Conservation (phyloP, 2,329 filamentous ascomycete genomes). For the Fusarium pininemorale region DNA sequence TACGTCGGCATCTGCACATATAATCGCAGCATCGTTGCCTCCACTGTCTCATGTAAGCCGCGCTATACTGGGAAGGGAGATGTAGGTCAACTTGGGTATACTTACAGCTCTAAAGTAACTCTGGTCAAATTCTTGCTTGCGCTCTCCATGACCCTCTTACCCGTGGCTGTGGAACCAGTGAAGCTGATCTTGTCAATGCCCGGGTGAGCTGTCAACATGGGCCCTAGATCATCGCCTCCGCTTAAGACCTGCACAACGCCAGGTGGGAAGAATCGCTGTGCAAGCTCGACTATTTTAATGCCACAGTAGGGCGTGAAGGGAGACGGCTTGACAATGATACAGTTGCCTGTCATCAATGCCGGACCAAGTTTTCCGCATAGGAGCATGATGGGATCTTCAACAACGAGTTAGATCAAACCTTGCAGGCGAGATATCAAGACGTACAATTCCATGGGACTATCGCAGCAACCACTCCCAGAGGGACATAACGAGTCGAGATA, state of each 20-base stretch:
- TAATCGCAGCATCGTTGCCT: conserved; percentile 68
- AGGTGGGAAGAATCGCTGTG: conserved; percentile 63
- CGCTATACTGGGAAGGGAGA: no score
- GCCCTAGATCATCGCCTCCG: conserved; percentile 68
- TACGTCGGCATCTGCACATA: conserved; percentile 65
- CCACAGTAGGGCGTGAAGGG: conserved; percentile 65
- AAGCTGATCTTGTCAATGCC: conserved; percentile 70
- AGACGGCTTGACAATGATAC: conserved; percentile 65
- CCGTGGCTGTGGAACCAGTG: conserved; percentile 69
- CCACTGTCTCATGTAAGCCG: conserved; percentile 34
- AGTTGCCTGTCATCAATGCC: conserved; percentile 61
- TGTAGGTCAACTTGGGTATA: background rate
- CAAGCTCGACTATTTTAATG: conserved; percentile 69
- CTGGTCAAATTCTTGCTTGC: conserved; percentile 64
- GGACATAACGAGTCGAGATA: background rate
- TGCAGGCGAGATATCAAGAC: background rate
- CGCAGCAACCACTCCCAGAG: background rate
- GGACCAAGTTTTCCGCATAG: background rate
- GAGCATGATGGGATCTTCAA: conserved; percentile 2
- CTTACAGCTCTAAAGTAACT: conserved; percentile 64
- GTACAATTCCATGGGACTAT: conserved; percentile 3
- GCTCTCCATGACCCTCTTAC: conserved; percentile 68
- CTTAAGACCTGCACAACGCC: conserved; percentile 70
- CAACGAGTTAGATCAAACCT: background rate
- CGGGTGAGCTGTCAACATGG: conserved; percentile 64